Evolutionary conservation across 805 yeast species (phyloP), one percentile per base, ranked within the genome.

Genomic region (Candida boleticola): DNA sequence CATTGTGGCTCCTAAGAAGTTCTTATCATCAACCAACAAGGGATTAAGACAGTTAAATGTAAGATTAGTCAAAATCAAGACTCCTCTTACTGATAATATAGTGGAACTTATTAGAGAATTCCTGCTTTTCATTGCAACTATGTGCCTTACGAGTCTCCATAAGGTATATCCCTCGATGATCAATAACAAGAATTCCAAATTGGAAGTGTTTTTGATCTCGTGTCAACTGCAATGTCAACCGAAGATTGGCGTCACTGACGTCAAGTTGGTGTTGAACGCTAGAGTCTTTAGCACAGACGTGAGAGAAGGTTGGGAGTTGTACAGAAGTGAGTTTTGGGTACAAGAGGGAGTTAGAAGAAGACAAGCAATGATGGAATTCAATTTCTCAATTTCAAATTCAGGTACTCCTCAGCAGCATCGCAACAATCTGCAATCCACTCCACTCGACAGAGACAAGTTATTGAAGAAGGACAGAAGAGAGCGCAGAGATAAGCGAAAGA

Each of bases 281-380:
- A 70, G 96, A 39, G 82, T 83, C 1, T 93, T 92, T 63, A 79
- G 80, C 45, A 81, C 93, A 0, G 90, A 85, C 37, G 79, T 85
- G 5, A 75, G 97, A 48, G 97, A 90, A 60, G 90, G 89, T 7
- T 92, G 99, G 98, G 99, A 92, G 55, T 62, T 89, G 31, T 92
- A 90, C 55, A 66, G 99, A 45, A 87, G 86, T 51, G 97, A 90
- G 59, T 93, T 89, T 58, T 93, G 98, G 97, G 79, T 82, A 18
- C 75, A 84, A 51, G 96, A 89, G 58, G 86, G 88, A 1, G 77
- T 80, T 2, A 73, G 89, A 50, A 68, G 89, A 48, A 51, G 76
- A 17, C 60, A 64, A 25, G 54, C 55, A 29, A 50, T 69, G 49
- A 48, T 70, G 47, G 58, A 61, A 25, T 70, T 68, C 41, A 31